phyloP scores from a whole-genome alignment of 1,284 basidiomycete genomes.

The Melanopsichium pennsylvanicum region DNA sequence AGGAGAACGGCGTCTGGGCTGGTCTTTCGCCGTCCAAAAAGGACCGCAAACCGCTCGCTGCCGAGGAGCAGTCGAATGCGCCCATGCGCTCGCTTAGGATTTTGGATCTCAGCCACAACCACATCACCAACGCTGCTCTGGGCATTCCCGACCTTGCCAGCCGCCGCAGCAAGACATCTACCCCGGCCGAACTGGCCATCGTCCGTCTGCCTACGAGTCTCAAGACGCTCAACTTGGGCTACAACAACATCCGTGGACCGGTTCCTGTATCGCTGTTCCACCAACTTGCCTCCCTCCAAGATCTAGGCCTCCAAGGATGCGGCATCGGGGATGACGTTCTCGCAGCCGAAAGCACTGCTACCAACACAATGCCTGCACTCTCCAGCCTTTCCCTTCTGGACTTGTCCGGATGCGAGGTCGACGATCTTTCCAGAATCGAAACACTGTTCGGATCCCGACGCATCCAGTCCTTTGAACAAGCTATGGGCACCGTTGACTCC shows the following conservation, averaged over 20 bases:
- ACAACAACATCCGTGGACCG: slow-evolving; percentile 56
- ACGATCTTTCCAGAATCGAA: slow-evolving; percentile 48
- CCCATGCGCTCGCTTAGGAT: slow-evolving; percentile 43
- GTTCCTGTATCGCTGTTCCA: slow-evolving; percentile 38
- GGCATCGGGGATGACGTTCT: slow-evolving; percentile 57
- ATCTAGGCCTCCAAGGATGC: slow-evolving; percentile 53
- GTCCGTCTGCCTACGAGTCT: slow-evolving; percentile 44
- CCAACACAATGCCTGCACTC: slow-evolving; percentile 17
- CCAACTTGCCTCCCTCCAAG: slow-evolving; percentile 30
- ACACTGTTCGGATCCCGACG: slow-evolving; percentile 45
- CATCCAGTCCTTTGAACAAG: slow-evolving; percentile 32
- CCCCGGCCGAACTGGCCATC: not conserved
- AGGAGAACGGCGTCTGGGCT: slow-evolving; percentile 52
- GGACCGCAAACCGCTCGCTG: slow-evolving; percentile 17
- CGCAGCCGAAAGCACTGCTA: not conserved
- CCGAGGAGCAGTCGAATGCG: not conserved
- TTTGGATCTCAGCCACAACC: slow-evolving; percentile 54
- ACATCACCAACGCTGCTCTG: slow-evolving; percentile 46
- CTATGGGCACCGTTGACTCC: slow-evolving; percentile 19
- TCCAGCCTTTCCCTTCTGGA: slow-evolving; percentile 42
- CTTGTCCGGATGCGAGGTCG: slow-evolving; percentile 54
- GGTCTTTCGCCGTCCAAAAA: slow-evolving; percentile 45
- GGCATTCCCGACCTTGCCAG: slow-evolving; percentile 29
- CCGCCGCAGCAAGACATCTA: slow-evolving; percentile 16
- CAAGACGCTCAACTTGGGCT: slow-evolving; percentile 42